Conservation (phyloP, 2,329 filamentous ascomycete genomes). For the Botrytis sinoallii region DNA sequence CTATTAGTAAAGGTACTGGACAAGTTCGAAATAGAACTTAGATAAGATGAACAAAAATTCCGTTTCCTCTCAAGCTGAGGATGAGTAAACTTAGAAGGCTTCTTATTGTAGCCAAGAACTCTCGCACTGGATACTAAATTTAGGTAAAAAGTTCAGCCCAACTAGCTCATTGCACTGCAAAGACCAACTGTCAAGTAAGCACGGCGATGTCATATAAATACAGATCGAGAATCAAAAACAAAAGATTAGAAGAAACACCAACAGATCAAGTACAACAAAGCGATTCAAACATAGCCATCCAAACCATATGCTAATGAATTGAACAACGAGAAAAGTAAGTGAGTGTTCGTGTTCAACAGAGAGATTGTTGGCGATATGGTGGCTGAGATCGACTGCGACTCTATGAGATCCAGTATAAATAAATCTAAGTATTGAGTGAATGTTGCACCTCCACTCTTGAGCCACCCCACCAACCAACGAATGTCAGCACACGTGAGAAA, state of each 20-base stretch:
- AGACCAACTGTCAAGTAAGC: background rate
- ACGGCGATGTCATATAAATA: background rate
- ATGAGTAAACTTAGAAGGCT: slow-evolving; percentile 6
- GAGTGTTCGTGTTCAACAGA: background rate
- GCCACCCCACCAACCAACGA: background rate
- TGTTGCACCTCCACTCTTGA: background rate
- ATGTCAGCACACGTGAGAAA: slow-evolving; percentile 1
- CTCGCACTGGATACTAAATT: background rate
- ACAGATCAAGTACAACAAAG: background rate
- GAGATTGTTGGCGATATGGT: background rate
- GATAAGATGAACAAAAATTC: background rate
- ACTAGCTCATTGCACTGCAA: background rate
- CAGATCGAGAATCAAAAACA: background rate
- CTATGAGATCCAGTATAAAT: background rate
- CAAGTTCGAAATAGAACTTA: background rate
- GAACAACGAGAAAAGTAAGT: background rate
- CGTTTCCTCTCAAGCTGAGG: background rate
- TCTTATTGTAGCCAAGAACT: slow-evolving; percentile 4
- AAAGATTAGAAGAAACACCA: background rate
- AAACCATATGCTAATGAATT: background rate
- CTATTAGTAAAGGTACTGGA: background rate
- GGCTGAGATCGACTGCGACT: slow-evolving; percentile 7
- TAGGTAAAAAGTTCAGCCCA: background rate
- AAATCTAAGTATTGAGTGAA: background rate
- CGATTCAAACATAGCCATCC: background rate